Conservation (phyloP, 73 alveolate genomes). For the Paramecium caudatum region DNA sequence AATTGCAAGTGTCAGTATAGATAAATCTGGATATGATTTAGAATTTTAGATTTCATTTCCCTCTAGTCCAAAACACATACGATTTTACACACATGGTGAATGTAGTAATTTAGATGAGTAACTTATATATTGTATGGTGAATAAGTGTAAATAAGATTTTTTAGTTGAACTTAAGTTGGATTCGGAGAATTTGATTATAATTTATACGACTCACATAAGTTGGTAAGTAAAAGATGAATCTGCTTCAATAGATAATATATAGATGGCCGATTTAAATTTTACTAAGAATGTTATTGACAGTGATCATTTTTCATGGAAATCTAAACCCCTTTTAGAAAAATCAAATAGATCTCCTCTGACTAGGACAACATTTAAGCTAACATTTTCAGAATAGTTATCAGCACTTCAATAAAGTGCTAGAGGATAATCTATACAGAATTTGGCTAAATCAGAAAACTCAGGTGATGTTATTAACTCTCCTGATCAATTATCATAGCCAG, state of each 20-base stretch:
- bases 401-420: background rate
- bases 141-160: background rate
- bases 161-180: background rate
- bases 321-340: conserved; percentile 19
- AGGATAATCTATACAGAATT: background rate
- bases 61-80: background rate
- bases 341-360: background rate
- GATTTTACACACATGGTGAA: conserved; percentile 5
- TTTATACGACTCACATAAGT: too few species aligned
- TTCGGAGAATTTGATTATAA: background rate
- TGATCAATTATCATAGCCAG: too few species aligned
- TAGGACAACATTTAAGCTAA: background rate
- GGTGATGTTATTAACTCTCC: background rate
- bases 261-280: conserved; percentile 4
- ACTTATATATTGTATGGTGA: background rate
- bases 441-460: background rate
- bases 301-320: conserved; percentile 3
- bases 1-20: background rate
- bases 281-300: background rate
- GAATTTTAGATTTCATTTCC: background rate
- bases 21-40: conserved; percentile 27
- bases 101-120: background rate
- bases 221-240: too few species aligned
- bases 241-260: conserved; percentile 9
- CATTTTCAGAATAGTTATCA: background rate